phyloP scores from a whole-genome alignment of 345 rosid genomes.

The Eucalyptus tenuipes region DNA sequence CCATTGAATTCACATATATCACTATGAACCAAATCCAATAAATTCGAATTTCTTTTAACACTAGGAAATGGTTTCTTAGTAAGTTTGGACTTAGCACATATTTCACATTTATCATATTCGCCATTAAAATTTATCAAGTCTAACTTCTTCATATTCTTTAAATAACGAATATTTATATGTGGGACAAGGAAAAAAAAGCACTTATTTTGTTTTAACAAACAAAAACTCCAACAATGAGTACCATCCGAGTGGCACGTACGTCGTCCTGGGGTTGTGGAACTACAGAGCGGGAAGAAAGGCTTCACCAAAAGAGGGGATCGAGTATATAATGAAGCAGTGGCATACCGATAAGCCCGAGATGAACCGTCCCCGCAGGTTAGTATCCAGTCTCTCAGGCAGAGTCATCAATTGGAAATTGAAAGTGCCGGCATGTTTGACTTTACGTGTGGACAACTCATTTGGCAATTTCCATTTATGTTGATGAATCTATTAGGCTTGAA shows the following conservation, averaged over 20 bases:
- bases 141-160: no score
- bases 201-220: no score
- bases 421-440: neutral
- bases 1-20: no score
- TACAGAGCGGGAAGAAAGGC: conserved; percentile 29
- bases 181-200: no score
- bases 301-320: conserved; percentile 27
- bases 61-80: no score
- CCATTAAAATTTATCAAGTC: no score
- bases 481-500: neutral
- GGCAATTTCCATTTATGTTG: neutral
- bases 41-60: no score
- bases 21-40: no score
- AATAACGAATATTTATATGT: no score
- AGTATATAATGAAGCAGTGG: neutral
- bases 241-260: conserved; percentile 51
- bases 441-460: neutral
- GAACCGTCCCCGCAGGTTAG: neutral
- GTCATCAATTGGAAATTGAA: neutral
- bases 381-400: neutral
- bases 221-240: no score
- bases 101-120: no score
- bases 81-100: no score
- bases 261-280: conserved; percentile 45
- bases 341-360: neutral